Conservation (phyloP, 306 rosid genomes). For the Erythrophleum fordii region DNA sequence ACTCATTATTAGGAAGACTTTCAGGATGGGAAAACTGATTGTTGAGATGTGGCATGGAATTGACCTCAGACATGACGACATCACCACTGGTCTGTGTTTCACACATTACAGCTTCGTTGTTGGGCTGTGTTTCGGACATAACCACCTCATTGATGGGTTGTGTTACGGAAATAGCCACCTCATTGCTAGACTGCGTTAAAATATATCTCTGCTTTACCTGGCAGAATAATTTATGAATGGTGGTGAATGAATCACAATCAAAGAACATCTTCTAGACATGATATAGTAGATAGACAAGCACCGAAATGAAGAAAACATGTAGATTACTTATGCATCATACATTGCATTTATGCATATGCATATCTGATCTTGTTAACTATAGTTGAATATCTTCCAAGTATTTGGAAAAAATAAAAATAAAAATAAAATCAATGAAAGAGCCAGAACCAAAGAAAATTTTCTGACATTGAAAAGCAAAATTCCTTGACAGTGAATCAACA, state of each 20-base stretch:
- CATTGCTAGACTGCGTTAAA: slow-evolving; percentile 34
- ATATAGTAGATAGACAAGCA: not conserved
- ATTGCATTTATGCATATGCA: not conserved
- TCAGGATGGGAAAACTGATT: slow-evolving; percentile 39
- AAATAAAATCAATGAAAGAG: not conserved
- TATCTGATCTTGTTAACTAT: not conserved
- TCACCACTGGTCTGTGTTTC: slow-evolving; percentile 37
- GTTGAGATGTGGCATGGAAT: slow-evolving; percentile 30
- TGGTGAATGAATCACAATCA: not conserved
- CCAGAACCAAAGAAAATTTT: not conserved
- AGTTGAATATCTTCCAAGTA: not conserved
- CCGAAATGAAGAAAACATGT: slow-evolving; percentile 3
- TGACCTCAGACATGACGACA: slow-evolving; percentile 25
- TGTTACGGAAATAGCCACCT: slow-evolving; percentile 26
- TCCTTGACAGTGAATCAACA: not conserved
- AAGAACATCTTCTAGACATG: not conserved
- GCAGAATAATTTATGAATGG: slow-evolving; percentile 18
- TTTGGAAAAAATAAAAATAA: not conserved
- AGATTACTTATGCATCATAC: slow-evolving; percentile 15
- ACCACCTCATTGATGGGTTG: not conserved
- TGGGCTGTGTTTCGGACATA: slow-evolving; percentile 33
- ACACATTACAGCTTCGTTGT: slow-evolving; percentile 9
- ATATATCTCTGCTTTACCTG: slow-evolving; percentile 43
- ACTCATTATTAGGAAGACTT: slow-evolving; percentile 33
- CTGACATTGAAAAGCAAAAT: slow-evolving; percentile 4